Percentiles rank a stretch among this genome's conserved stretches.
These are phyloP conservation scores for Penicillium egyptiacum DNA, from an alignment of 495 filamentous ascomycete genomes.

Conservation along the genomic window DNA sequence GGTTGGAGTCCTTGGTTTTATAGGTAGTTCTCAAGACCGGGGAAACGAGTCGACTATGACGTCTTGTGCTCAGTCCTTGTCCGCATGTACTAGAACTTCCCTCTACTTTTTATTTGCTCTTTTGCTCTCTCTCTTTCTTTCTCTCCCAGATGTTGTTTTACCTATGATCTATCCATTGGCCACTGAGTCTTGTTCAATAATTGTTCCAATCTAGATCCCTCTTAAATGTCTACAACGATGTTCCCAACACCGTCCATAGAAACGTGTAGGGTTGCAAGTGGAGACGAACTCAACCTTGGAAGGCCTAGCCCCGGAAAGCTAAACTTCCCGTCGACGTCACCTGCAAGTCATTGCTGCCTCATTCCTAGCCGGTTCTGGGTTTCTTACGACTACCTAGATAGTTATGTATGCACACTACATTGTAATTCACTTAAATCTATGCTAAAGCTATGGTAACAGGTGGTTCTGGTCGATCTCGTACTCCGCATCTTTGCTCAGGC, in stretches of 20 bases:
- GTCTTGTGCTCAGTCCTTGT: not conserved
- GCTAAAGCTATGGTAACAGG: too few relatives aligned
- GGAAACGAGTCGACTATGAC: constrained; percentile 9
- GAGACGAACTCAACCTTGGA: too few relatives aligned
- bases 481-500: too few relatives aligned
- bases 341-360: constrained; percentile 26
- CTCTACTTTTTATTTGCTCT: not conserved
- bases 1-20: constrained; percentile 14
- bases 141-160: not conserved
- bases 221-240: not conserved
- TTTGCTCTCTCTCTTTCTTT: not conserved
- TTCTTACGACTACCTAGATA: too few relatives aligned
- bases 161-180: too few relatives aligned
- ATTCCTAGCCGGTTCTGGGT: not conserved
- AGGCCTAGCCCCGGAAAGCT: constrained; percentile 4
- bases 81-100: not conserved
- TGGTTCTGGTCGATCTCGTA: too few relatives aligned
- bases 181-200: too few relatives aligned
- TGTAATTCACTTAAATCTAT: too few relatives aligned
- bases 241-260: not conserved
- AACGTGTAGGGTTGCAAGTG: not conserved
- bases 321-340: constrained; percentile 30
- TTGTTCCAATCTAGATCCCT: not conserved
- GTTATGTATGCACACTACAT: too few relatives aligned
- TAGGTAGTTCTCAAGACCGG: constrained; percentile 2